These are phyloP conservation scores for Alternaria angustiovoidea DNA, from an alignment of 2,329 filamentous ascomycete genomes.

Conservation along the genomic window DNA sequence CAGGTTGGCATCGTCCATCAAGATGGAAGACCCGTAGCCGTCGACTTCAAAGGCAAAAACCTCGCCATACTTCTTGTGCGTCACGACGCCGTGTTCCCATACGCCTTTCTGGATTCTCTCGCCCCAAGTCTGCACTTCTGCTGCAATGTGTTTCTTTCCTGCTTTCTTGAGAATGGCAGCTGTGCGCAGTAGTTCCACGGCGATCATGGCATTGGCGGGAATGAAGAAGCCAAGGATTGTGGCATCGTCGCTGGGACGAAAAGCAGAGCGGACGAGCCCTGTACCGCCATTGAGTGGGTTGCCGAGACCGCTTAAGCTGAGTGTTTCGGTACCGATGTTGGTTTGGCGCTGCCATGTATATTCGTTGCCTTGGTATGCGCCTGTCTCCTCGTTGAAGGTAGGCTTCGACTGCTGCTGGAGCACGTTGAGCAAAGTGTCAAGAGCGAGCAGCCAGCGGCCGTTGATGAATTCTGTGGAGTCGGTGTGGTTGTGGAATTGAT, in stretches of 20 bases:
- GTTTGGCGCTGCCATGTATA: slow-evolving; percentile 91
- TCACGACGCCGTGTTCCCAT: slow-evolving; percentile 82
- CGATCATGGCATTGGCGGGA: slow-evolving; percentile 95
- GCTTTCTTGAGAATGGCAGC: slow-evolving; percentile 72
- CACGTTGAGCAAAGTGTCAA: slow-evolving; percentile 76
- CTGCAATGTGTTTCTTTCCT: slow-evolving; percentile 62
- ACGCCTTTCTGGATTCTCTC: slow-evolving; percentile 77
- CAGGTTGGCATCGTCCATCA: slow-evolving; percentile 92
- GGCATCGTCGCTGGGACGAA: slow-evolving; percentile 93
- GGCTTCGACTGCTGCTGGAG: slow-evolving; percentile 80
- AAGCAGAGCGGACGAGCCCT: slow-evolving; percentile 87
- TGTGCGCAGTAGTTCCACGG: slow-evolving; percentile 81
- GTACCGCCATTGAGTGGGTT: slow-evolving; percentile 89
- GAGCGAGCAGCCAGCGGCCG: slow-evolving; percentile 77
- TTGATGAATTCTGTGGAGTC: slow-evolving; percentile 80
- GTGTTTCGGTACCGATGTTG: slow-evolving; percentile 85
- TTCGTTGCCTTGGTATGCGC: slow-evolving; percentile 71
- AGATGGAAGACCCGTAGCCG: slow-evolving; percentile 79
- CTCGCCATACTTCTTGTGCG: slow-evolving; percentile 75
- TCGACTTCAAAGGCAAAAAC: slow-evolving; percentile 91
- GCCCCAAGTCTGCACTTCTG: slow-evolving; percentile 64
- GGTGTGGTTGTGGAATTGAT: slow-evolving; percentile 85
- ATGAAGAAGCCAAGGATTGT: slow-evolving; percentile 95
- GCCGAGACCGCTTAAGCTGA: slow-evolving; percentile 82
- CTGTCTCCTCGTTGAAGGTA: slow-evolving; percentile 77